A percentile compares a stretch with the other conserved stretches of the same genome.
phyloP scores from a whole-genome alignment of 2,329 filamentous ascomycete genomes.

The Alternaria tenuissima region DNA sequence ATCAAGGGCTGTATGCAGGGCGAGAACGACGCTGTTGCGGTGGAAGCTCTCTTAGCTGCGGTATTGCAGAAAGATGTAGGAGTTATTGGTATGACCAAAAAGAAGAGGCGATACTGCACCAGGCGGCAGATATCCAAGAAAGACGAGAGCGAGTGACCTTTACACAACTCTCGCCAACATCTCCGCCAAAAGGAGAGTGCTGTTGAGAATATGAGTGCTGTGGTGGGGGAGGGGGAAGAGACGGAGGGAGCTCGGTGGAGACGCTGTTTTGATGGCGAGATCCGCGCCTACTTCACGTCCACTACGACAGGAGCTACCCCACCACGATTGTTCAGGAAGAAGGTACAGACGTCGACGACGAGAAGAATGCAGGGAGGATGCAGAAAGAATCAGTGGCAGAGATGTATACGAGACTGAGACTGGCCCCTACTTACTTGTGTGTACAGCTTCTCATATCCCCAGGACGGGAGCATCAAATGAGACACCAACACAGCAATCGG shows the following conservation, averaged over 20 bases:
- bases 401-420: conserved; percentile 11
- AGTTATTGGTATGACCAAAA: conserved; percentile 30
- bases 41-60: conserved; percentile 13
- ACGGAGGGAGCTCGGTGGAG: conserved; percentile 9
- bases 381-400: conserved; percentile 23
- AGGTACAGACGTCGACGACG: conserved; percentile 10
- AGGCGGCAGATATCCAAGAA: conserved; percentile 31
- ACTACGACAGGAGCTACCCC: conserved; percentile 10
- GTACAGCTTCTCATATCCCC: conserved; percentile 1
- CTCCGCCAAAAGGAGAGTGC: conserved; percentile 26
- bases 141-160: conserved; percentile 23
- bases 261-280: conserved; percentile 15
- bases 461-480: not conserved
- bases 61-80: conserved; percentile 25
- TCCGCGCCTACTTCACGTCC: conserved; percentile 16
- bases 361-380: conserved; percentile 14
- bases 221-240: conserved; percentile 16
- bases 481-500: conserved; percentile 5
- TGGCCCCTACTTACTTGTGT: conserved; percentile 20
- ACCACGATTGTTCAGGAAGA: conserved; percentile 6
- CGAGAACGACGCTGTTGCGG: conserved; percentile 1
- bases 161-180: conserved; percentile 22
- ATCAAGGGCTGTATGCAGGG: not conserved
- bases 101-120: conserved; percentile 27
- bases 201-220: conserved; percentile 25